Percentiles rank a stretch among this genome's conserved stretches.
These are phyloP conservation scores for Solanum chilense DNA, from an alignment of 257 asterid genomes.

Conservation along the genomic window DNA sequence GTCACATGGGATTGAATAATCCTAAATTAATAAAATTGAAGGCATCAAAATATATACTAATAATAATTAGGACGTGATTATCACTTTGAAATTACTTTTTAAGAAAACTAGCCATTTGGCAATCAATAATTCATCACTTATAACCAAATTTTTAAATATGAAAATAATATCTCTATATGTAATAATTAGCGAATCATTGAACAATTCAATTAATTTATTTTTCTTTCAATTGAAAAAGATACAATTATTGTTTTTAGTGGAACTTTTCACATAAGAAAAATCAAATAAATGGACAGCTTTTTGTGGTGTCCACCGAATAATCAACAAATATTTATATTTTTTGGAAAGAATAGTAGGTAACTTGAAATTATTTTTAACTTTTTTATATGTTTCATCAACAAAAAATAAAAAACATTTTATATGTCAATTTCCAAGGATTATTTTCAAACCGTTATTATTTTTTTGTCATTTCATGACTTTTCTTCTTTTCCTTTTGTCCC, in stretches of 20 bases:
- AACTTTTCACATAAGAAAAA: background rate
- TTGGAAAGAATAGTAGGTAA: background rate
- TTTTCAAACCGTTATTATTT: background rate
- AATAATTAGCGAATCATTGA: background rate
- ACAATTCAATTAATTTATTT: background rate
- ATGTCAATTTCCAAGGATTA: background rate
- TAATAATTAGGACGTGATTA: background rate
- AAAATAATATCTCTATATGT: background rate
- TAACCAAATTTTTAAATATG: background rate
- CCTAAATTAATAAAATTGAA: background rate
- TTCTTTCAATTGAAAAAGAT: background rate
- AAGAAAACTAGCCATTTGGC: background rate
- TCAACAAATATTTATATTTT: background rate
- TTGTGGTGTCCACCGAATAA: background rate
- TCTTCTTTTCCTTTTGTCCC: background rate
- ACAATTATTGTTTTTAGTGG: background rate
- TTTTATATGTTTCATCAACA: background rate
- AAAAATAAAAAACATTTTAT: background rate
- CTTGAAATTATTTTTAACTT: background rate
- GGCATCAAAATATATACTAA: background rate
- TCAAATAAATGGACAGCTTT: background rate
- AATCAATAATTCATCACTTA: background rate
- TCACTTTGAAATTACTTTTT: background rate
- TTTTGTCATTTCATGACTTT: background rate
- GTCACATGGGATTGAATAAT: background rate